These are phyloP conservation scores for Jatropha podagrica DNA, from an alignment of 441 rosid genomes.

Conservation along the genomic window DNA sequence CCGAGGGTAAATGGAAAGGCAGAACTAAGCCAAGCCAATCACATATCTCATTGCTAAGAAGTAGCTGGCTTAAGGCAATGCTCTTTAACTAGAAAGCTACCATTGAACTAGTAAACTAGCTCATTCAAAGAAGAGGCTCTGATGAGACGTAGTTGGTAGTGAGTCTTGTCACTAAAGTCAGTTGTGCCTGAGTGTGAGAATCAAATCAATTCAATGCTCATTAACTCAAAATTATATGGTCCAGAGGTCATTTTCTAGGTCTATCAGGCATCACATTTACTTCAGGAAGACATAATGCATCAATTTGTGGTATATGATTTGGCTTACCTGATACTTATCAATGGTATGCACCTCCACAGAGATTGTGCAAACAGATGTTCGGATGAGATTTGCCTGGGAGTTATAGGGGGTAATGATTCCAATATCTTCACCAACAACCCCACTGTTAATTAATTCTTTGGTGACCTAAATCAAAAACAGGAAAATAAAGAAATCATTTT, in stretches of 20 bases:
- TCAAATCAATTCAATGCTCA: too few species aligned
- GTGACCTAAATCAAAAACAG: conserved; percentile 45
- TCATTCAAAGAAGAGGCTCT: too few species aligned
- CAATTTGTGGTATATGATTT: conserved; percentile 13
- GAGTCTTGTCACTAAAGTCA: too few species aligned
- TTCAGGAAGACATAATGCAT: neutral
- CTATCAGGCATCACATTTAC: neutral
- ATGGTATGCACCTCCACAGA: conserved; percentile 93
- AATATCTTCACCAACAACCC: conserved; percentile 69
- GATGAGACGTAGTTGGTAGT: too few species aligned
- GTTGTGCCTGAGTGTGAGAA: too few species aligned
- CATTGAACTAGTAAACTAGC: too few species aligned
- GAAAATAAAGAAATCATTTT: neutral
- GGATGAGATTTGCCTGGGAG: conserved; percentile 81
- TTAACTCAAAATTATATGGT: neutral
- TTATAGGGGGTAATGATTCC: conserved; percentile 97
- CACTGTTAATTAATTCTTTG: conserved; percentile 55
- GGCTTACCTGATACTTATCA: conserved; percentile 92
- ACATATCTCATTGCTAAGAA: too few species aligned
- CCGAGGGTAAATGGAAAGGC: too few species aligned
- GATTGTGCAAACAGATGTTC: conserved; percentile 34
- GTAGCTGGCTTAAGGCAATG: too few species aligned
- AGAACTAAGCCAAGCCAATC: too few species aligned
- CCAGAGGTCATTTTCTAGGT: neutral
- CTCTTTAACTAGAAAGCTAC: too few species aligned